Evolutionary conservation across 768 basidiomycete species (phyloP), one percentile per base, ranked within the genome.

Genomic region (Trametes punicea): DNA sequence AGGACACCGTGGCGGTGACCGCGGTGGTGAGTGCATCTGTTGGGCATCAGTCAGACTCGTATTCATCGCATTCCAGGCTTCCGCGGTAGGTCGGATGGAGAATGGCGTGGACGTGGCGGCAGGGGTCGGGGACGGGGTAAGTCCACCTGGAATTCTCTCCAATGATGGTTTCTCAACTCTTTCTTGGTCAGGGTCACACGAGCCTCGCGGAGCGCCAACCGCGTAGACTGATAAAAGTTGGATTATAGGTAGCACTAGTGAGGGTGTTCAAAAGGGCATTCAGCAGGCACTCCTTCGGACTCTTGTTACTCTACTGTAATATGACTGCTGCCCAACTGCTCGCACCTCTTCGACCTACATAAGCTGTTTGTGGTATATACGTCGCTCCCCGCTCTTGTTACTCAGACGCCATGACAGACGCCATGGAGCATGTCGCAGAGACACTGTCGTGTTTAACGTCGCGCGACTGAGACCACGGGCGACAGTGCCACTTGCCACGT

Each of bases 101-200:
- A 71, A 11, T 70, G 71, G 66, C 61, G 68, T 31, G 65, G 68
- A 6, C 64, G 70, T 46, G 62, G 70, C 6, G 68, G 67, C 8
- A 58, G 72, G 29, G 66, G 69, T 4, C 65, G 71, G 38, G 69
- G 69, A 8, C 66, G 71, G 34, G 69, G 69, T 65, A 55, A 55
- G 64, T 25, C 11, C 18, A 41, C 13, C 20, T 16, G 21, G 34
- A 23, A 21, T 33, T 18, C 10, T 30, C 29, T 25, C 26, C 7
- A 18, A 11, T 23, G 13, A 15, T 31, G 45, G 8, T 39, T 6
- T 4, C 26, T 48, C 4, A 33, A 6, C 13, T 29, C 4, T 18
- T 49, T 23, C 33, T 26, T 23, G n/a, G 10, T 21, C 41, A 59
- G 62, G 62, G 1, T 63, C 55, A 53, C 63, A 64, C 30, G 67